Evolutionary conservation across 176 grass and related monocot species (phyloP), one percentile per base, ranked within the genome.

Genomic region (Oryza brachyantha): DNA sequence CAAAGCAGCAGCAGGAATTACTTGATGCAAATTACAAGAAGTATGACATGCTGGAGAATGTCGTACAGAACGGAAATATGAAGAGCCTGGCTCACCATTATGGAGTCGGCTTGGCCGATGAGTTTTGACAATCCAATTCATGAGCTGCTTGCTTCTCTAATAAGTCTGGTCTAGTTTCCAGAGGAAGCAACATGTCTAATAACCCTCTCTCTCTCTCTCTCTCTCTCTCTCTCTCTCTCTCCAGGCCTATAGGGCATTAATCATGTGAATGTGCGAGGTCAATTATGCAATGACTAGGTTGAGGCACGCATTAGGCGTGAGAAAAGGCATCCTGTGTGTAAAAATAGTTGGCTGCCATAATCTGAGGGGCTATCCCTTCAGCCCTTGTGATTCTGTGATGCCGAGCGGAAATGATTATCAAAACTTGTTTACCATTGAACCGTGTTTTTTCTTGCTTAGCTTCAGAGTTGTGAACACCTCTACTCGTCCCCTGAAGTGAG

Each of bases 21-120:
- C 88, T 91, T 3, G 73, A 81, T 39, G 75, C 42, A 10, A 86
- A 76, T 80, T 58, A 77, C 3, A 72, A 79, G 46, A 91, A 94
- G 34, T 91, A 82, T 5, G 46, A 79, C 17, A 66, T 89, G 73
- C 50, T 94, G 0, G 92, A 91, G 14, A 78, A 3, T 28, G 2
- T 81, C 21, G 21, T 88, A 26, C 25, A 70, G 32, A 82, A 84
- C 0, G 86, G n/a, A n/a, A 14, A 52, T 22, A 67, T 79, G 13
- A 46, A 76, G 5, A 76, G 77, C 1, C 78, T 94, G 8, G 68
- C 88, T 21, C 80, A 60, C 22, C 76, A 40, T 46, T 94, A 94
- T 62, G 68, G 86, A 31, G 7, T 84, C 6, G 84, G 58, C 12
- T 74, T 21, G 73, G 79, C 29, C 82, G 83, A 84, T 64, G 7